Base-by-base conservation (phyloP, 140 eudicot species). In the Senecio squalidus region DNA sequence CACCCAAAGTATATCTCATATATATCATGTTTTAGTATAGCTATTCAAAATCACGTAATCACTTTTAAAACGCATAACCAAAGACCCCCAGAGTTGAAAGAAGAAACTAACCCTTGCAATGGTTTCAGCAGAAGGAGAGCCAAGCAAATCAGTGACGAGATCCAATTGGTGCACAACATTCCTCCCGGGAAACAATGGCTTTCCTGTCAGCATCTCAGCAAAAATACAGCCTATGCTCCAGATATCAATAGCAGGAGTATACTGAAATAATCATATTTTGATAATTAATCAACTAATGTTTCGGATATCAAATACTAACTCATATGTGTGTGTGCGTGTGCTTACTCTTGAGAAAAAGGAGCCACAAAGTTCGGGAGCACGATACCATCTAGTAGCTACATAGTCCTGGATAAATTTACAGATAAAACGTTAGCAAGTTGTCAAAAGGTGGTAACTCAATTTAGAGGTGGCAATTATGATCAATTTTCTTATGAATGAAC, bases 161-260 rank as follows among this genome's bases (percentile, higher is more conserved):
- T 92, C 98, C 86, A 92, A 69, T 40, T 92, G 96, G 71, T 92
- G 98, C 54, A 82, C 92, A 78, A 87, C 98, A 52, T 87, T 87
- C 45, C 80, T 87, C 66, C 98, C 98, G 47, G 98, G 98, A 77
- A 92, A 92, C 79, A 92, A 64, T 6, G 98, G 98, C 60, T 87
- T 87, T 20, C 96, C 92, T 5, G 92, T 77, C 16, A 92, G 74
- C 86, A 92, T 84, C 73, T 92, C 98, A 1, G 95, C 98, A 79
- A 92, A 92, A 76, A 92, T 92, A 67, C 98, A 92, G 40, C 98
- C 98, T 75, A 92, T 92, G 89, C 98, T 92, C 98, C 98, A 92
- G 29, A 92, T 82, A 78, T 92, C 98, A 60, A 92, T 80, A 27
- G 96, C 98, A 55, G 96, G 96, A 46, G 98, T 92, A 47, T 92